Percentiles rank a stretch among this genome's conserved stretches.
Evolutionary conservation across 306 rosid genomes (phyloP).

Genomic region (Sophora flavescens): DNA sequence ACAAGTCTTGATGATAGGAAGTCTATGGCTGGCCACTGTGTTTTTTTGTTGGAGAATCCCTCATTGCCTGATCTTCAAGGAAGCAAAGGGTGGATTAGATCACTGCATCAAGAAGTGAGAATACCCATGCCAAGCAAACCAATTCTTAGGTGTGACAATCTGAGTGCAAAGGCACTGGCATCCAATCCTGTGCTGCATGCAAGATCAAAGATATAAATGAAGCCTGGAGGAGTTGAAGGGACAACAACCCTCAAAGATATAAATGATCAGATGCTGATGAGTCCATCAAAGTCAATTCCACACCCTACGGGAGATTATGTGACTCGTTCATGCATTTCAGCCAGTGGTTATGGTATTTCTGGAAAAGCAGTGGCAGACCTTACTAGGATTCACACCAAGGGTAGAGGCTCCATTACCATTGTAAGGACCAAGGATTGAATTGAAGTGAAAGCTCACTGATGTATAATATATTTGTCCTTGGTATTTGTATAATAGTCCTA

Average conservation of each 20-base stretch:
- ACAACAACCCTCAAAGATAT: constrained; percentile 60
- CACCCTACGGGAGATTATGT: constrained; percentile 50
- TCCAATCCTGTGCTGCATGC: no score
- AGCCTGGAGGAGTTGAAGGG: constrained; percentile 64
- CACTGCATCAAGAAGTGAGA: no score
- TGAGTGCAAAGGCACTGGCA: no score
- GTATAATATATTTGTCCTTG: constrained; percentile 17
- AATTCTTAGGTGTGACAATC: no score
- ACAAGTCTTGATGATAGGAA: no score
- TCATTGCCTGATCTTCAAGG: no score
- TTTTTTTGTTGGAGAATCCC: no score
- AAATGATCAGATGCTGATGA: constrained; percentile 56
- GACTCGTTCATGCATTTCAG: constrained; percentile 41
- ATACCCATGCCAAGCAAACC: no score
- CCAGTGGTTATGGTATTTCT: constrained; percentile 46
- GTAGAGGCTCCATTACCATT: constrained; percentile 63
- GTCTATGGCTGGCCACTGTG: no score
- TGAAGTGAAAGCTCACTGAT: not conserved
- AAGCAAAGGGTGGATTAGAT: no score
- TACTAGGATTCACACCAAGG: constrained; percentile 60
- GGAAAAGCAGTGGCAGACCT: constrained; percentile 57
- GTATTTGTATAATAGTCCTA: constrained; percentile 33
- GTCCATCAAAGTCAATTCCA: constrained; percentile 63
- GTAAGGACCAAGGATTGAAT: constrained; percentile 56
- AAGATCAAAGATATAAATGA: constrained; percentile 1